phyloP scores from a whole-genome alignment of 495 filamentous ascomycete species.

The Daldinia childiae region DNA sequence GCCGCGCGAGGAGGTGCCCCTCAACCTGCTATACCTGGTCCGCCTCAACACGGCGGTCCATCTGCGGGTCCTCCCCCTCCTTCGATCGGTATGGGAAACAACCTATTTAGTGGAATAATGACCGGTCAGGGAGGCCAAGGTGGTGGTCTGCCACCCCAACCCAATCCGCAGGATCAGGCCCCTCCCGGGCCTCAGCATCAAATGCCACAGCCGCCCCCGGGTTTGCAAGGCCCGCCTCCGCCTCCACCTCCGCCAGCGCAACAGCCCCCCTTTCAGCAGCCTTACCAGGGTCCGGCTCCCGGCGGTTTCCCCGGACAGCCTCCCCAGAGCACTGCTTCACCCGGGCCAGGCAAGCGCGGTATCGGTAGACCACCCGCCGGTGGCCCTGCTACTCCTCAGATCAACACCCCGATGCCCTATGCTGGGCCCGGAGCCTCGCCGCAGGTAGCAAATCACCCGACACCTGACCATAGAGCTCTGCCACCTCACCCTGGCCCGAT shows the following conservation, averaged over 20 bases:
- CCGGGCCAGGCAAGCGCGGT: conserved; percentile 75
- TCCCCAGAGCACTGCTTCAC: conserved; percentile 86
- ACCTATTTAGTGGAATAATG: conserved; percentile 96
- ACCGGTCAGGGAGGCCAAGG: conserved; percentile 86
- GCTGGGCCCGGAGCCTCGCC: conserved; percentile 84
- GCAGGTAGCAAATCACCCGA: conserved; percentile 79
- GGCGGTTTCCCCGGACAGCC: conserved; percentile 68
- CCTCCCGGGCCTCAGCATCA: conserved; percentile 62
- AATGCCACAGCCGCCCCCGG: conserved; percentile 71
- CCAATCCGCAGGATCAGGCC: conserved; percentile 67
- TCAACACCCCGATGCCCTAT: conserved; percentile 83
- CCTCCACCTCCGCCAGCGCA: conserved; percentile 64
- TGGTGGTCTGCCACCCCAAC: conserved; percentile 85
- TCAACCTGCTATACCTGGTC: conserved; percentile 69
- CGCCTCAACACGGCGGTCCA: conserved; percentile 77
- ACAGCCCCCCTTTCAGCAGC: conserved; percentile 60
- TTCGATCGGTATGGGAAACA: conserved; percentile 89
- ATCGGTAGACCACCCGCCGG: conserved; percentile 68
- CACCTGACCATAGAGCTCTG: conserved; percentile 64
- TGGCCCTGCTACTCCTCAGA: conserved; percentile 87
- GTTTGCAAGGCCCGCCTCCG: conserved; percentile 69
- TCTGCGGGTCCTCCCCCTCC: conserved; percentile 81
- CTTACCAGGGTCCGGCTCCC: conserved; percentile 60
- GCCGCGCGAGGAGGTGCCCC: conserved; percentile 72
- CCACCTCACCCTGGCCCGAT: conserved; percentile 59